phyloP scores from a whole-genome alignment of 225 moss, liverwort and hornwort genomes.

The Pleurozium schreberi region DNA sequence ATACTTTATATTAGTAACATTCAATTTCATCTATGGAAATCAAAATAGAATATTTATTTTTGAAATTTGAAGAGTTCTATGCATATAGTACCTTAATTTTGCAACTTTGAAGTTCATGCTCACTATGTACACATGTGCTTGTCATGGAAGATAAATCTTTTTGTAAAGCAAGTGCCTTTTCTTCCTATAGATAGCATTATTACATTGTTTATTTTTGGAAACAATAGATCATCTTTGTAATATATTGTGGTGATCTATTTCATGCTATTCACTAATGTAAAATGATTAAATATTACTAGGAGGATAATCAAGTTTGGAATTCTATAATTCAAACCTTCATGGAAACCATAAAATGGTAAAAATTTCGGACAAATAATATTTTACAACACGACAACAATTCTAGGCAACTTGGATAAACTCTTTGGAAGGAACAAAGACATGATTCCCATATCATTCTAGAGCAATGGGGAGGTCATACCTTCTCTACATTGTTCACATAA shows the following conservation, averaged over 20 bases:
- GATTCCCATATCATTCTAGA: background rate
- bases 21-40: background rate
- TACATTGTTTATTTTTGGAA: background rate
- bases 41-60: too few relatives aligned
- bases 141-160: conserved; percentile 1
- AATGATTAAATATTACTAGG: too few relatives aligned
- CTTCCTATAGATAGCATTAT: background rate
- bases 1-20: background rate
- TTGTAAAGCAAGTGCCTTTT: conserved; percentile 6
- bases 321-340: too few relatives aligned
- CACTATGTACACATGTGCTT: conserved; percentile 12
- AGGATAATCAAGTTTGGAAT: background rate
- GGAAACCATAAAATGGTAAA: background rate
- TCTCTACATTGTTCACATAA: background rate
- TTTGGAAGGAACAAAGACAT: background rate
- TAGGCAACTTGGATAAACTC: background rate
- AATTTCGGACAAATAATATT: background rate
- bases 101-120: conserved; percentile 5
- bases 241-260: background rate
- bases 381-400: background rate
- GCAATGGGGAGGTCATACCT: fast-evolving
- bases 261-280: background rate
- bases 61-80: background rate
- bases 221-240: background rate
- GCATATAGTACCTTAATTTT: background rate